Conservation (phyloP, 2,329 filamentous ascomycete species). For the Biscogniauxia mediterranea region DNA sequence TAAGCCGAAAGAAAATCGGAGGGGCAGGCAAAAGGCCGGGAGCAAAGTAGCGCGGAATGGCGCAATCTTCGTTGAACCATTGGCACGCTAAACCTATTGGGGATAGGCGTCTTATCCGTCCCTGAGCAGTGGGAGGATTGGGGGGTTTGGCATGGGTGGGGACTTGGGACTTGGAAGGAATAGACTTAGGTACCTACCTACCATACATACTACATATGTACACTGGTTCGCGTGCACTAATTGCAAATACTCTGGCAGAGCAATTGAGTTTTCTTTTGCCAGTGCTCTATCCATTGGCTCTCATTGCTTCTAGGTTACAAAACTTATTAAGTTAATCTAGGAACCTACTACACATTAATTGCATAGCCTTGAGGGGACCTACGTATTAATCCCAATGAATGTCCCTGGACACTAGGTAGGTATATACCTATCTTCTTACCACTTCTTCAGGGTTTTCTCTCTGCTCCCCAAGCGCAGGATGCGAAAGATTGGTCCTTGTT, state of each 20-base stretch:
- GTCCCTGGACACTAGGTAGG: too few relatives aligned
- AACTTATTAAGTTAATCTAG: too few relatives aligned
- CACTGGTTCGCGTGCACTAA: slow-evolving; percentile 1
- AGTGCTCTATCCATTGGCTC: too few relatives aligned
- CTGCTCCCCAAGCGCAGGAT: not conserved
- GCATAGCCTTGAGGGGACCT: not conserved
- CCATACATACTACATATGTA: too few relatives aligned
- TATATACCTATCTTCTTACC: not conserved
- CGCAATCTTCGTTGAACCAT: slow-evolving; percentile 13
- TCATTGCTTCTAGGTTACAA: too few relatives aligned
- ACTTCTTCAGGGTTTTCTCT: not conserved
- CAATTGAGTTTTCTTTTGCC: too few relatives aligned
- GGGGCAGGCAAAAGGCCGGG: slow-evolving; percentile 1
- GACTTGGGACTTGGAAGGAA: not conserved
- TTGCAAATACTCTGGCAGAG: too few relatives aligned
- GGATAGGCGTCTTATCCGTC: slow-evolving; percentile 3
- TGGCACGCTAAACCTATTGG: not conserved
- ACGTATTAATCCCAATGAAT: not conserved
- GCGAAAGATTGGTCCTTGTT: not conserved
- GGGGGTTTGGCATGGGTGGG: too few relatives aligned
- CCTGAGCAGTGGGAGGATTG: slow-evolving; percentile 15
- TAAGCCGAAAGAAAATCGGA: slow-evolving; percentile 4
- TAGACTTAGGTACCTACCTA: too few relatives aligned
- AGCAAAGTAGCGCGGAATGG: slow-evolving; percentile 2
- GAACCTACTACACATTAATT: too few relatives aligned